Conservation (phyloP, 257 asterid species). For the Solanum lignicaule region DNA sequence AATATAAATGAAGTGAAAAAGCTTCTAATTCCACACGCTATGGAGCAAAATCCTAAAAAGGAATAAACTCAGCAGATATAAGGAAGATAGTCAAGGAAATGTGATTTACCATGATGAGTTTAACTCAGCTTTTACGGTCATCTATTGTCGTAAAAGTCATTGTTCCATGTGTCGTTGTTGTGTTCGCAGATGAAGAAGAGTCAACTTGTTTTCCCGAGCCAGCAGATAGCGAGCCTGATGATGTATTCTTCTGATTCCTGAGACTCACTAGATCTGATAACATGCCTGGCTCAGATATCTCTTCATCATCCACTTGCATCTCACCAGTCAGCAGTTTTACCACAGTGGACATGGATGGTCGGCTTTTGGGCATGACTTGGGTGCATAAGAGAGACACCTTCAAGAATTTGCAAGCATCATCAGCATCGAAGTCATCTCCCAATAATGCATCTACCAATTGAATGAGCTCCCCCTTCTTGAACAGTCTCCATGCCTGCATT, state of each 20-base stretch:
- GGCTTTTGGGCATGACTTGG: conserved; percentile 45
- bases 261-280: conserved; percentile 24
- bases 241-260: conserved; percentile 9
- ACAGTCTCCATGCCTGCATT: conserved; percentile 56
- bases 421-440: conserved; percentile 17
- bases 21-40: neutral
- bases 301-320: conserved; percentile 21
- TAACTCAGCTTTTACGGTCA: conserved; percentile 38
- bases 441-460: conserved; percentile 43
- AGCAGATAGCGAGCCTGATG: conserved; percentile 2
- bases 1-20: neutral
- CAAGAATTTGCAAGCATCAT: conserved; percentile 49
- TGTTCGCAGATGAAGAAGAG: conserved; percentile 23
- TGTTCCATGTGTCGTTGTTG: conserved; percentile 35
- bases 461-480: conserved; percentile 36
- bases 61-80: neutral
- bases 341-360: conserved; percentile 61
- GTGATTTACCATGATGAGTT: neutral
- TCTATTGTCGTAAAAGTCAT: conserved; percentile 51
- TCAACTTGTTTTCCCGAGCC: conserved; percentile 24
- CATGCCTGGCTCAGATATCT: conserved; percentile 45
- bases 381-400: conserved; percentile 61
- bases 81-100: neutral
- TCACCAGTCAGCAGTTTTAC: conserved; percentile 57
- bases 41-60: neutral